A percentile compares a stretch with the other conserved stretches of the same genome.
Conservation (phyloP, 2,329 filamentous ascomycete genomes). For the Biscogniauxia mediterranea region DNA sequence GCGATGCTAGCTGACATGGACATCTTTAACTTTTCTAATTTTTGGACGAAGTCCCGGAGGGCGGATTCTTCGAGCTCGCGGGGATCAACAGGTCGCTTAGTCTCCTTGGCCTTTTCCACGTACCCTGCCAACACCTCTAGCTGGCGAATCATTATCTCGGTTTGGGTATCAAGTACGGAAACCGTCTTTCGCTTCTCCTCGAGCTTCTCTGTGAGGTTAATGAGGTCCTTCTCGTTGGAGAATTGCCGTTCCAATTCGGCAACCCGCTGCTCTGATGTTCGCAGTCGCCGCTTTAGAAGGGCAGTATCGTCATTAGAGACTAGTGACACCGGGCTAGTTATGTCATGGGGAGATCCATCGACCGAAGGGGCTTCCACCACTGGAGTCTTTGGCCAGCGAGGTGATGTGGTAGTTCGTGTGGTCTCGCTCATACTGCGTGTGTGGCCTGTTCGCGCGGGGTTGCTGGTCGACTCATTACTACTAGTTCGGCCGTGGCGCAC, state of each 20-base stretch:
- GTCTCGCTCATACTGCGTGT: slow-evolving; percentile 65
- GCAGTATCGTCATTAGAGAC: slow-evolving; percentile 62
- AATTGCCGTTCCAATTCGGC: slow-evolving; percentile 84
- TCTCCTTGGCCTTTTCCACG: slow-evolving; percentile 81
- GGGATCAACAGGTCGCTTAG: slow-evolving; percentile 75
- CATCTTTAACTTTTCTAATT: slow-evolving; percentile 60
- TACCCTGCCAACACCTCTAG: slow-evolving; percentile 87
- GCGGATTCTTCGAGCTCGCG: slow-evolving; percentile 82
- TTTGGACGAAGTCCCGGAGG: slow-evolving; percentile 86
- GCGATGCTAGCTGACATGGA: slow-evolving; percentile 58
- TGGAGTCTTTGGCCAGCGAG: slow-evolving; percentile 69
- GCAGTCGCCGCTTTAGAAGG: slow-evolving; percentile 71
- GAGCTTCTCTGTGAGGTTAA: slow-evolving; percentile 81
- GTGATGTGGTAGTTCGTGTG: slow-evolving; percentile 61
- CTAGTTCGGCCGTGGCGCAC: slow-evolving; percentile 89
- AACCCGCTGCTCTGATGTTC: slow-evolving; percentile 79
- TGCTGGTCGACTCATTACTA: slow-evolving; percentile 63
- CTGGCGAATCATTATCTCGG: slow-evolving; percentile 92
- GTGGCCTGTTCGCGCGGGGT: slow-evolving; percentile 47
- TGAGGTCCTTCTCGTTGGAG: slow-evolving; percentile 60
- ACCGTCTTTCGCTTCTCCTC: slow-evolving; percentile 95
- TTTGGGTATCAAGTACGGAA: slow-evolving; percentile 88
- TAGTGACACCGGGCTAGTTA: slow-evolving; percentile 70
- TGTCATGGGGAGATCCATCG: slow-evolving; percentile 52
- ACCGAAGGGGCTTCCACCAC: slow-evolving; percentile 50